Percentiles rank a stretch among this genome's conserved stretches.
phyloP scores from a whole-genome alignment of 768 basidiomycete genomes.

The Lactarius pseudohatsudake region DNA sequence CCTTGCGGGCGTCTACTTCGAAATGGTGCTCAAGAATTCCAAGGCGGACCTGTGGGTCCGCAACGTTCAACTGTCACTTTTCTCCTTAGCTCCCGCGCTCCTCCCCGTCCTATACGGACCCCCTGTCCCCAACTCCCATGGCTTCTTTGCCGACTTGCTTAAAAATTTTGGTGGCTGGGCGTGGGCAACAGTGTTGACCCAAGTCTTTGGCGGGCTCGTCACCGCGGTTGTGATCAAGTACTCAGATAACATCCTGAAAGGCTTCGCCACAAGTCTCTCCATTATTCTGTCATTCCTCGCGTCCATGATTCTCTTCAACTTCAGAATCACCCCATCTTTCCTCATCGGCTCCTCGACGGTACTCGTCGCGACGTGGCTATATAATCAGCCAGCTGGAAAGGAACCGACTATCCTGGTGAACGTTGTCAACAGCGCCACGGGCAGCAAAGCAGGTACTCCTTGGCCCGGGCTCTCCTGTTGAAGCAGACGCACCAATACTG shows the following conservation, averaged over 20 bases:
- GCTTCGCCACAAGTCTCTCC: conserved; percentile 94
- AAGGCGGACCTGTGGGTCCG: conserved; percentile 87
- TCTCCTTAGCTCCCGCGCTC: conserved; percentile 88
- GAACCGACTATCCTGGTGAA: conserved; percentile 39
- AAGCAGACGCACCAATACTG: conserved; percentile 55
- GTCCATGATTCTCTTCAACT: conserved; percentile 87
- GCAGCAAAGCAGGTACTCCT: conserved; percentile 37
- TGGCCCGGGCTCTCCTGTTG: conserved; percentile 47
- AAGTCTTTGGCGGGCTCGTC: conserved; percentile 90
- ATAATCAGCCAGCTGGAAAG: conserved; percentile 69
- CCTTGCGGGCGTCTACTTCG: conserved; percentile 90
- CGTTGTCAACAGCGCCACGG: conserved; percentile 35
- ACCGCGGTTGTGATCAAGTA: conserved; percentile 98
- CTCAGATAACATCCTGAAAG: conserved; percentile 92
- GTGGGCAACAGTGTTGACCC: conserved; percentile 86
- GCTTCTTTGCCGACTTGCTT: conserved; percentile 63
- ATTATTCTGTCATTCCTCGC: conserved; percentile 96
- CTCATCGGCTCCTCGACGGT: conserved; percentile 84
- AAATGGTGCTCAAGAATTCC: conserved; percentile 87
- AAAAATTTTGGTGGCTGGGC: conserved; percentile 92
- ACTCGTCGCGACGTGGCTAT: conserved; percentile 88
- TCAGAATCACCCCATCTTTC: conserved; percentile 84
- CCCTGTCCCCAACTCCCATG: conserved; percentile 42
- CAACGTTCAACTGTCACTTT: conserved; percentile 85
- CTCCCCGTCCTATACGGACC: conserved; percentile 69